Evolutionary conservation across 2,329 filamentous ascomycete genomes (phyloP), one percentile per base, ranked within the genome.

Genomic region (Rhynchosporium secalis): DNA sequence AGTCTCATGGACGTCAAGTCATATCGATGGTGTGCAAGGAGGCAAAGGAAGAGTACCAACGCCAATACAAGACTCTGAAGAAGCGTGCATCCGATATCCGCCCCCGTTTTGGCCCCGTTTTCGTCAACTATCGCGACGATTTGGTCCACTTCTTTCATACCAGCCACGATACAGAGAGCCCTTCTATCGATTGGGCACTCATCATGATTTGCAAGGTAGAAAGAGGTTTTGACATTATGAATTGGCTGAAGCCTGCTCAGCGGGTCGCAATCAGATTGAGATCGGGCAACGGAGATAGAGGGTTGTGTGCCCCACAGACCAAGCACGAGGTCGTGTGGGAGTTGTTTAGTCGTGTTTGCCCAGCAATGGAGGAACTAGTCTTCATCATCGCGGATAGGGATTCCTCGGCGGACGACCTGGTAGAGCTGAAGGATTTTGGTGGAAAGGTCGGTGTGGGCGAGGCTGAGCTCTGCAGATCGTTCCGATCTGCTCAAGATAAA

Each of bases 91-190:
- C 29, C 28, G 29, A 52, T 31, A 3, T 33, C 13, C 48, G 48
- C 13, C 48, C 48, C 15, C 48, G 48, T 33, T 36, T 52, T 10
- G 43, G 43, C 4, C 29, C 48, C 28, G 7, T 52, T 13, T 52
- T 52, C 29, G 13, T 52, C 12, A 52, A 52, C 48, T 52, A 38
- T 15, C n/a, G 36, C 29, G 33, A 33, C 31, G 48, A 52, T 33
- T 3, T 36, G 13, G 48, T 52, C n/a, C 31, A 52, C 48, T 38
- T 52, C 31, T 52, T 38, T 10, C 48, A 52, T 31, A 36, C 48
- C 6, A n/a, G 48, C 31, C 4, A 15, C 31, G 31, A 38, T 12
- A 29, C 31, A 29, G n/a, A 52, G 13, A 38, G 7, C 13, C n/a
- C 31, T 3, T 10, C 33, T 5, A 36, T 36, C 5, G 33, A 36